Evolutionary conservation across 2,329 filamentous ascomycete species (phyloP).

Genomic region (Paracoccidioides brasiliensis): DNA sequence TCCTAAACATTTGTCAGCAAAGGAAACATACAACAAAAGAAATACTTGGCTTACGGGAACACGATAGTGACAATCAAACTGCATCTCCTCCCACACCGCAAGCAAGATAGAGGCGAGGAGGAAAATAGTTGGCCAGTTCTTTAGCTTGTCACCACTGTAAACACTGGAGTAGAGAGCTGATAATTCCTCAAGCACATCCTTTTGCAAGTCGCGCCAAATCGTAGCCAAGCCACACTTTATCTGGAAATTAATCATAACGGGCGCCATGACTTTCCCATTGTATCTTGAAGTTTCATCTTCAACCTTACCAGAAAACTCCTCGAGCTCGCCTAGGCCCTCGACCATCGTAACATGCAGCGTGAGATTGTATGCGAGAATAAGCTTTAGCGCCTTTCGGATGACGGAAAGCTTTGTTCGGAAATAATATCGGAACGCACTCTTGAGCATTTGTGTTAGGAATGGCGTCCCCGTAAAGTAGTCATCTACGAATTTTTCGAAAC

Average conservation of each 20-base stretch:
- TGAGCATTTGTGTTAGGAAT: slow-evolving; percentile 90
- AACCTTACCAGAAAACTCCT: slow-evolving; percentile 66
- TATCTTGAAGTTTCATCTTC: slow-evolving; percentile 77
- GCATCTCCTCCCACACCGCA: slow-evolving; percentile 96
- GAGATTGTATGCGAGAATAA: slow-evolving; percentile 89
- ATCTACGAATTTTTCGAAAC: slow-evolving; percentile 86
- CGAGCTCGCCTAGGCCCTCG: slow-evolving; percentile 64
- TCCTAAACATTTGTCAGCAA: slow-evolving; percentile 35
- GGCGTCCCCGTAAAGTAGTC: slow-evolving; percentile 93
- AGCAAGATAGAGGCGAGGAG: slow-evolving; percentile 88
- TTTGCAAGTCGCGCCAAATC: slow-evolving; percentile 96
- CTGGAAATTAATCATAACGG: slow-evolving; percentile 99
- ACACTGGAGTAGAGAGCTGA: slow-evolving; percentile 91
- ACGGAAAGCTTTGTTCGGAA: slow-evolving; percentile 75
- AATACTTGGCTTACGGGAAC: slow-evolving; percentile 42
- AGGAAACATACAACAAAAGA: neutral
- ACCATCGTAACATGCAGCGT: slow-evolving; percentile 92
- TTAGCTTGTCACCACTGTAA: slow-evolving; percentile 91
- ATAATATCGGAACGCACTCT: slow-evolving; percentile 91
- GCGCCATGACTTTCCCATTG: slow-evolving; percentile 78
- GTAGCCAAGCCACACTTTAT: slow-evolving; percentile 95
- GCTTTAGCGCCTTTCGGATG: slow-evolving; percentile 88
- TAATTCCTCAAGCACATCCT: slow-evolving; percentile 88
- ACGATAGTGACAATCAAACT: slow-evolving; percentile 95
- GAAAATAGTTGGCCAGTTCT: slow-evolving; percentile 99